Conservation (phyloP, 1,139 yeast genomes). For the Pichia sp. region DNA sequence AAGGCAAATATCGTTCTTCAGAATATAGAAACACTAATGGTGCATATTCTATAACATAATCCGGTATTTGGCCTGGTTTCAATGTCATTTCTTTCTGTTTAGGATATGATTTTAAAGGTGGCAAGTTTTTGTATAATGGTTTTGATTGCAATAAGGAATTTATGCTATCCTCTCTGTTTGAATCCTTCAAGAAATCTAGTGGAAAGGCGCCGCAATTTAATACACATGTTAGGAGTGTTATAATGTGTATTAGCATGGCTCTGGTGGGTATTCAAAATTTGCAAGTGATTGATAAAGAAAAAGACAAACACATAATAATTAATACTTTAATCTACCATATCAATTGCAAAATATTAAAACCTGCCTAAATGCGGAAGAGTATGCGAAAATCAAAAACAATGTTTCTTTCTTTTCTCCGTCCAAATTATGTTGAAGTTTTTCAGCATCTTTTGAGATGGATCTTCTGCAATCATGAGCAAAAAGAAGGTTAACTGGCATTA, state of each 20-base stretch:
- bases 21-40: conserved; percentile 84
- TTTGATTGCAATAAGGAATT: conserved; percentile 4
- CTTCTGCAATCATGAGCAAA: not conserved
- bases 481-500: too few relatives aligned
- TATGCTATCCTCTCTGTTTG: conserved; percentile 1
- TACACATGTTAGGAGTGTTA: not conserved
- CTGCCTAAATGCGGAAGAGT: not conserved
- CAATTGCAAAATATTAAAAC: not conserved
- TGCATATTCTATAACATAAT: conserved; percentile 63
- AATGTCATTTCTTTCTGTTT: conserved; percentile 29
- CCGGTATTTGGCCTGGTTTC: conserved; percentile 58
- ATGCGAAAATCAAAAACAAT: not conserved
- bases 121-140: conserved; percentile 20
- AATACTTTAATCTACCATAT: not conserved
- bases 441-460: not conserved
- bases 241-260: conserved; percentile 2
- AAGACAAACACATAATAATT: not conserved
- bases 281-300: too few relatives aligned
- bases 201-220: not conserved
- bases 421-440: too few relatives aligned
- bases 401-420: too few relatives aligned
- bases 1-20: conserved; percentile 83
- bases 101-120: conserved; percentile 26
- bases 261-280: too few relatives aligned
- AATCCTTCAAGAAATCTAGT: not conserved